A percentile compares a stretch with the other conserved stretches of the same genome.
phyloP scores from a whole-genome alignment of 495 filamentous ascomycete species.

The Pyrenopolyporus hunteri region DNA sequence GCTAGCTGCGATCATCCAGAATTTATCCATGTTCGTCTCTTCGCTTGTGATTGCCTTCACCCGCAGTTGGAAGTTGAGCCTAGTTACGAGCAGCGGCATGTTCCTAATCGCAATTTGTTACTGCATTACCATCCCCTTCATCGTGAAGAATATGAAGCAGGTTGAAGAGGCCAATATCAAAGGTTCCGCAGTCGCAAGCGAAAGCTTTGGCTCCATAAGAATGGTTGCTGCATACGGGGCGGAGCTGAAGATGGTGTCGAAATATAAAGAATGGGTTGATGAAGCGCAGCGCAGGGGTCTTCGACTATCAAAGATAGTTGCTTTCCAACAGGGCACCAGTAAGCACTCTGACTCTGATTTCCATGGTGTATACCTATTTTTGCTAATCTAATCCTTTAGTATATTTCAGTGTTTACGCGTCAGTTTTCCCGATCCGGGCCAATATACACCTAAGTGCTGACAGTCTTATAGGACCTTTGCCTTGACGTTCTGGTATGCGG shows the following conservation, averaged over 20 bases:
- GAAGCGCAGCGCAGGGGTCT: slow-evolving; percentile 62
- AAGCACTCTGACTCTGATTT: slow-evolving; percentile 14
- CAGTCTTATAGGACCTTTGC: slow-evolving; percentile 48
- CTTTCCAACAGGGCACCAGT: slow-evolving; percentile 51
- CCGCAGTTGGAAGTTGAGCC: slow-evolving; percentile 62
- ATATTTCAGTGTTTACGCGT: slow-evolving; percentile 53
- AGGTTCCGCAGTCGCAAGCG: slow-evolving; percentile 65
- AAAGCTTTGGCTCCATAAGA: slow-evolving; percentile 60
- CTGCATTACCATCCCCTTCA: slow-evolving; percentile 58
- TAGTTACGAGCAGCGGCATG: slow-evolving; percentile 62
- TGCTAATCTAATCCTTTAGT: slow-evolving; percentile 35
- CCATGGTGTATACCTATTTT: not conserved
- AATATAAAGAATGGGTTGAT: slow-evolving; percentile 62
- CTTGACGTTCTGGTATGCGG: slow-evolving; percentile 56
- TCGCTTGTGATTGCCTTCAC: slow-evolving; percentile 62
- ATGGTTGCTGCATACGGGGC: slow-evolving; percentile 71
- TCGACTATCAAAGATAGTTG: slow-evolving; percentile 57
- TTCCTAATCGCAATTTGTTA: slow-evolving; percentile 64
- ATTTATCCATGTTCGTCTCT: slow-evolving; percentile 54
- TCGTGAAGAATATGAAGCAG: slow-evolving; percentile 60
- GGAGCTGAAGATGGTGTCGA: slow-evolving; percentile 57
- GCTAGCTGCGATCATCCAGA: slow-evolving; percentile 60
- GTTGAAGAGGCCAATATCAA: slow-evolving; percentile 65
- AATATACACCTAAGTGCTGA: slow-evolving; percentile 5
- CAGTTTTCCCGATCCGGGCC: slow-evolving; percentile 22